Base-by-base conservation (phyloP, 2,329 filamentous ascomycete genomes). In the Nemania bipapillata region DNA sequence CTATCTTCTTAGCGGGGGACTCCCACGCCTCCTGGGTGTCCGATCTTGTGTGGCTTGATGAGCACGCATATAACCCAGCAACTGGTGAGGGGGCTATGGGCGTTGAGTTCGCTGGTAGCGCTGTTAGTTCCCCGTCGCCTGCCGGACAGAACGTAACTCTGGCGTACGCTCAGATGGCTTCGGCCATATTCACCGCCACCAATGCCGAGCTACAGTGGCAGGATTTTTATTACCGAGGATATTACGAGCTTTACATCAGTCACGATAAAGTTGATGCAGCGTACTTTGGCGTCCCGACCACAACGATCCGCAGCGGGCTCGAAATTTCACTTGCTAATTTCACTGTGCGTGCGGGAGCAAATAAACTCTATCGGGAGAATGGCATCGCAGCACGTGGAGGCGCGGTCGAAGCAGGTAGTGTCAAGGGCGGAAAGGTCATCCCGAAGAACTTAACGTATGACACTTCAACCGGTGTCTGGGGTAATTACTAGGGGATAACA, bases 291-390 rank as follows among this genome's bases (percentile, higher is more conserved):
- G 70, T 77, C 49, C 87, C 87, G 1, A 87, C 83, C 1, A 81
- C 87, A 22, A 32, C 20, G 20, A 82, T 78, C 20, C 80, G 86
- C 35, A 88, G 88, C 69, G 82, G 84, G 0, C 83, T 85, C 72
- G 89, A 90, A 77, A 86, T 90, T 59, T 81, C 83, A 0, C 75
- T 90, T 37, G 88, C 87, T 0, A 90, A 89, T 69, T 90, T 90
- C 75, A 89, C 87, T 0, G 87, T 90, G 4, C 79, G 85, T 72
- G 82, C 77, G 45, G 87, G 86, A 1, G 87, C 82, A 62, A 90
- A 90, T 70, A 82, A 79, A 58, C 72, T 89, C 60, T 73, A 77
- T 56, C 74, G 76, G 6, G 64, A 67, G 12, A 61, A 72, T 17
- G 72, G 74, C 4, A 70, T 68, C 8, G 72, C 71, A 1, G 73